phyloP scores from a whole-genome alignment of 495 filamentous ascomycete genomes.

The Echria macrotheca region DNA sequence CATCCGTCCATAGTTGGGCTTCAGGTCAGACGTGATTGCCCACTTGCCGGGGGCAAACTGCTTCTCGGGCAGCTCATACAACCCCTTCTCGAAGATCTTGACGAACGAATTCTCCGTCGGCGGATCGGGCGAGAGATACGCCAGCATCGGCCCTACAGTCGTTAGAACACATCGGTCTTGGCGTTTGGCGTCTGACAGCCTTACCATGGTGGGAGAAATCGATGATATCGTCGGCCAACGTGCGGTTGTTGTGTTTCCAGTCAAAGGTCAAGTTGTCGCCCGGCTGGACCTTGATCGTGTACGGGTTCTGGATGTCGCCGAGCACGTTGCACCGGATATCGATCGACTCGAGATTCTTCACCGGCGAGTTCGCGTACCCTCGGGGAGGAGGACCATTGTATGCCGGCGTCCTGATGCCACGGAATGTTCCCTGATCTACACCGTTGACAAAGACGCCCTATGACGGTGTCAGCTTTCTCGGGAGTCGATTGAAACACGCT shows the following conservation, averaged over 20 bases:
- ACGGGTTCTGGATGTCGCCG: constrained; percentile 32
- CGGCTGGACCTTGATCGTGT: constrained; percentile 36
- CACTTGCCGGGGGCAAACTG: constrained; percentile 25
- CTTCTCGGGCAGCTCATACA: constrained; percentile 23
- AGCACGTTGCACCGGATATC: constrained; percentile 44
- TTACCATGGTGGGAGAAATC: constrained; percentile 37
- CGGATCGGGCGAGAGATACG: constrained; percentile 44
- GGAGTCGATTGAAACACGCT: background rate
- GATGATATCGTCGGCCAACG: constrained; percentile 38
- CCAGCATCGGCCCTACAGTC: constrained; percentile 30
- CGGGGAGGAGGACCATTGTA: constrained; percentile 33
- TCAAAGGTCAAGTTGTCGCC: constrained; percentile 43
- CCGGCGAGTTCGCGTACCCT: constrained; percentile 41
- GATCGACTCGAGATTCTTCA: constrained; percentile 38
- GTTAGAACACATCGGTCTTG: background rate
- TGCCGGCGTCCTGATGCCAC: constrained; percentile 35
- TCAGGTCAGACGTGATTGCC: constrained; percentile 38
- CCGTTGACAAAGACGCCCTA: constrained; percentile 42
- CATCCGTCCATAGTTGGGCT: constrained; percentile 38
- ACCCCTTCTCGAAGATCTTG: constrained; percentile 43
- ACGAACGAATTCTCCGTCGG: constrained; percentile 40
- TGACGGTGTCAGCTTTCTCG: background rate
- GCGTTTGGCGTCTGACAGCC: background rate
- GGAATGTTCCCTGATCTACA: constrained; percentile 38
- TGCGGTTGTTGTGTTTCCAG: constrained; percentile 36